Conservation (phyloP, 2,329 filamentous ascomycete species). For the Basipetospora chlamydospora region DNA sequence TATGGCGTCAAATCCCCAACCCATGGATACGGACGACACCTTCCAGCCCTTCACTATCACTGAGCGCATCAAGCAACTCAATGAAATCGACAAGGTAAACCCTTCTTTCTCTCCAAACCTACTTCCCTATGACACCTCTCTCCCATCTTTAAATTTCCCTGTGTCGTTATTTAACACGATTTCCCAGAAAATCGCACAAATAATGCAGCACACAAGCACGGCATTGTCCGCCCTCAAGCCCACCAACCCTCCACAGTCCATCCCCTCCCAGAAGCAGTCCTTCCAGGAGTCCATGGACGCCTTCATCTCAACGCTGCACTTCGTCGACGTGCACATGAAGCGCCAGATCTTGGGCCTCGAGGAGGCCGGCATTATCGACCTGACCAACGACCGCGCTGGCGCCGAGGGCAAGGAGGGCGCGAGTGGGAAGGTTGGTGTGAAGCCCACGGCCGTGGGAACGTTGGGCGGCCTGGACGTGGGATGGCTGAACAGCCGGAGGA, state of each 20-base stretch:
- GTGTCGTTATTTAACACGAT: too few relatives aligned
- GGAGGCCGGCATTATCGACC: conserved; percentile 60
- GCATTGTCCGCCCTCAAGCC: conserved; percentile 29
- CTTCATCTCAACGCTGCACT: conserved; percentile 61
- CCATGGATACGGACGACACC: conserved; percentile 15
- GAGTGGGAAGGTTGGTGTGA: conserved; percentile 19
- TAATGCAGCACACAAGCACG: conserved; percentile 29
- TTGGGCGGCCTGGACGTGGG: conserved; percentile 63
- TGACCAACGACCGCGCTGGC: conserved; percentile 16
- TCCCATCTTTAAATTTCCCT: too few relatives aligned
- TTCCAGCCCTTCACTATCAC: conserved; percentile 49
- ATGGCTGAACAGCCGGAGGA: conserved; percentile 75
- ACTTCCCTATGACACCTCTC: too few relatives aligned
- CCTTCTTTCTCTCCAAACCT: not conserved
- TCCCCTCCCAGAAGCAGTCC: conserved; percentile 27
- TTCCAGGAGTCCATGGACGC: conserved; percentile 47
- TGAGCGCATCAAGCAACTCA: conserved; percentile 69
- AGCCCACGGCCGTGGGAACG: conserved; percentile 39
- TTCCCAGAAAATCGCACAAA: conserved; percentile 18
- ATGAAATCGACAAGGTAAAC: conserved; percentile 56
- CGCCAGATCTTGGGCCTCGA: conserved; percentile 60
- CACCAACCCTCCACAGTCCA: conserved; percentile 14
- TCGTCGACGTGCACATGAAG: conserved; percentile 59
- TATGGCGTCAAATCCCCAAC: not conserved
- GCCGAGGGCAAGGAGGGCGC: conserved; percentile 1